Conservation (phyloP, 1,284 basidiomycete genomes). For the Fomes fomentarius region DNA sequence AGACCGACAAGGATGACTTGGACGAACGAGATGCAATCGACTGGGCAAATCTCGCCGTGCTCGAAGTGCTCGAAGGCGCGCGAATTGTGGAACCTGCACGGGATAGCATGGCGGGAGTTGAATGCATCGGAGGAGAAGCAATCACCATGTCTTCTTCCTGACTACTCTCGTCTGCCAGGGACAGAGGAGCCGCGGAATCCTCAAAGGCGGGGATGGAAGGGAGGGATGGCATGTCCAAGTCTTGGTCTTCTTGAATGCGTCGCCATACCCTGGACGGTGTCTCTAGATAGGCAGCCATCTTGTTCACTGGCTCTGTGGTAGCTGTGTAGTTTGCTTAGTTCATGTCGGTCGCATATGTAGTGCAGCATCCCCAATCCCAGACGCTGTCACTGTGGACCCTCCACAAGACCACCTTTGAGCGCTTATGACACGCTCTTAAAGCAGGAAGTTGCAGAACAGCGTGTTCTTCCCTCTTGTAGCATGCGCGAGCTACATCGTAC, state of each 20-base stretch:
- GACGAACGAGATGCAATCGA: conserved; percentile 55
- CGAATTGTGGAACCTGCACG: conserved; percentile 52
- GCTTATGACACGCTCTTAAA: no score
- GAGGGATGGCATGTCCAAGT: conserved; percentile 74
- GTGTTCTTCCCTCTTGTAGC: no score
- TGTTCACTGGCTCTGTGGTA: not conserved
- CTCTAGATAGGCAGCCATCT: conserved; percentile 52
- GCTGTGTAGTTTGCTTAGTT: no score
- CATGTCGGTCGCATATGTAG: no score
- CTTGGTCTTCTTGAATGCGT: conserved; percentile 71
- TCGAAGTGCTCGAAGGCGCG: conserved; percentile 57
- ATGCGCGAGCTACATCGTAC: no score
- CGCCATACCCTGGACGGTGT: conserved; percentile 82
- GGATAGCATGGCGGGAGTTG: conserved; percentile 58
- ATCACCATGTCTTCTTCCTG: conserved; percentile 26
- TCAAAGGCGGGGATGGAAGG: conserved; percentile 74
- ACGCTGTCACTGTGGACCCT: no score
- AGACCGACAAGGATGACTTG: conserved; percentile 33
- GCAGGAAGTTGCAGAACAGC: no score
- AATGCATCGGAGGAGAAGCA: conserved; percentile 54
- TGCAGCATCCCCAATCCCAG: no score
- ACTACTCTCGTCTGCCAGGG: conserved; percentile 23
- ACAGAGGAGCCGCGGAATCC: conserved; percentile 47
- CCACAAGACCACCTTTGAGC: no score
- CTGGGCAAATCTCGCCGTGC: conserved; percentile 71